Conservation (phyloP, 352 stramenopile genomes). For the Phytophthora megakarya region DNA sequence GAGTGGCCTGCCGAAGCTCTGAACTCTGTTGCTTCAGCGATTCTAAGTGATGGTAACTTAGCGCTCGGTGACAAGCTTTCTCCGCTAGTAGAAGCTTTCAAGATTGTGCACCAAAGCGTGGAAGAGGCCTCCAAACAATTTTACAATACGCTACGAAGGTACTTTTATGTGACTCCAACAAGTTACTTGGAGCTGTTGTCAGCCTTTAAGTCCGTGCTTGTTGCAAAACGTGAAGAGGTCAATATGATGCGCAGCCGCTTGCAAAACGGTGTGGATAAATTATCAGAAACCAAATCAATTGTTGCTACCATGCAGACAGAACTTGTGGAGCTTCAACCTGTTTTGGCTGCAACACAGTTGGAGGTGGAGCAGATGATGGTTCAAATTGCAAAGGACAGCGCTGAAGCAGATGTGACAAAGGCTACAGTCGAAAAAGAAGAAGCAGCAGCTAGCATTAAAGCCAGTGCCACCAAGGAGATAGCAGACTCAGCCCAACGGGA, state of each 20-base stretch:
- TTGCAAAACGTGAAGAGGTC: conserved; percentile 90
- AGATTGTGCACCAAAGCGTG: conserved; percentile 91
- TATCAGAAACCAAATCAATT: conserved; percentile 80
- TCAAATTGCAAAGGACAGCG: conserved; percentile 89
- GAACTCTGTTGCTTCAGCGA: conserved; percentile 85
- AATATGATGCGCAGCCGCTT: conserved; percentile 85
- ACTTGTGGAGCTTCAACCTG: conserved; percentile 81
- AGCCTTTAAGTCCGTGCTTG: conserved; percentile 91
- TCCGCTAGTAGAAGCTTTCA: conserved; percentile 74
- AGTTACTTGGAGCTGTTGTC: conserved; percentile 93
- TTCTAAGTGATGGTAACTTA: conserved; percentile 80
- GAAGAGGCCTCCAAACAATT: conserved; percentile 87
- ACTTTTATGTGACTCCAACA: conserved; percentile 95
- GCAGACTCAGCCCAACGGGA: conserved; percentile 88
- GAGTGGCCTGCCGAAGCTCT: conserved; percentile 87
- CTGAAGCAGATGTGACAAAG: conserved; percentile 89
- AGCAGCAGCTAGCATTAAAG: conserved; percentile 84
- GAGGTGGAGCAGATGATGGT: conserved; percentile 92
- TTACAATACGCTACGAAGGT: conserved; percentile 80
- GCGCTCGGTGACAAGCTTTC: conserved; percentile 61
- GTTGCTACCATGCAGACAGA: conserved; percentile 88
- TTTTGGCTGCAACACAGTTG: conserved; percentile 75
- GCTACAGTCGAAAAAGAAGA: conserved; percentile 89
- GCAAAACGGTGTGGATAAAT: conserved; percentile 89
- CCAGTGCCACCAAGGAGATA: conserved; percentile 89